Evolutionary conservation across 2,329 filamentous ascomycete genomes (phyloP), one percentile per base, ranked within the genome.

Genomic region (Xylaria sp.): DNA sequence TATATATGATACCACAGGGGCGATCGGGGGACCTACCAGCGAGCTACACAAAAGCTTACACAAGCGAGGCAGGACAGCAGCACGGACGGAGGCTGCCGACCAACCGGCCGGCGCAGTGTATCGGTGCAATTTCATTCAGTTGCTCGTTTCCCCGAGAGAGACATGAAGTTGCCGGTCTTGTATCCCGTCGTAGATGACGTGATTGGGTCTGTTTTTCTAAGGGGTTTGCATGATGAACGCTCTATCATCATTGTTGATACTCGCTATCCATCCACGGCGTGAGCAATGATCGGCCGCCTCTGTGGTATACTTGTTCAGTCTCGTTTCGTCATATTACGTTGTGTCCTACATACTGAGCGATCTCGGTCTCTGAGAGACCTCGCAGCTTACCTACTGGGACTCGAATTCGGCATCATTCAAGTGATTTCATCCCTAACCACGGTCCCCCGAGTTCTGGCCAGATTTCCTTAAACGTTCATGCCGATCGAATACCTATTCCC

Each of bases 11-110:
- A 6, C 33, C 58, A 70, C 62, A 63, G 51, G 65, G 54, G 53
- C 40, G 49, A 53, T 38, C 15, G 17, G 51, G 51, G 51, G 42
- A 51, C 54, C 5, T 15, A 67, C 60, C 58, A 62, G 31, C 17
- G 13, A 20, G 59, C 31, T 57, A 62, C 65, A 70, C 62, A 49
- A 38, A 54, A 23, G 65, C 62, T 46, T 40, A 65, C 65, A 69
- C 67, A 69, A 53, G 61, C 58, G 36, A 67, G 40, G 65, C 61
- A 63, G 38, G 51, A 65, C 65, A 58, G 33, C 54, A 28, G 17
- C 62, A 26, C 15, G 28, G 40, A 26, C 15, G 23, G 40, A 33
- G 26, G 33, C 38, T 33, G 17, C 57, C 44, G 53, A 56, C 49
- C 42, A 68, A 66, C 42, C 53, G 53, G 31, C 53, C 31, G 31